phyloP scores from a whole-genome alignment of 2,329 filamentous ascomycete genomes.

The Emmonsiellopsis sp. region DNA sequence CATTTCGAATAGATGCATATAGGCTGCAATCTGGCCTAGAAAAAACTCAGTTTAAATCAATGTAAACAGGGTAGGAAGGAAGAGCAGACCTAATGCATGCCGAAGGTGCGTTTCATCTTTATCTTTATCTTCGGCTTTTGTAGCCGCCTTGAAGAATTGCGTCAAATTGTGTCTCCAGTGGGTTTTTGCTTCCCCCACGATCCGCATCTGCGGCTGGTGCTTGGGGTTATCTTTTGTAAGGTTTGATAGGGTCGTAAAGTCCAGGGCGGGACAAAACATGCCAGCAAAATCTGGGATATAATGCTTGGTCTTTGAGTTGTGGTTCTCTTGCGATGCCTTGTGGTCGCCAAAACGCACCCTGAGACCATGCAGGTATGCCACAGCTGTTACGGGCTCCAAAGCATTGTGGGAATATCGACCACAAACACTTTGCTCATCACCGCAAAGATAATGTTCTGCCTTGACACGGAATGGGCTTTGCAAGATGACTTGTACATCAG shows the following conservation, averaged over 20 bases:
- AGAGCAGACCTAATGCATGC: not conserved
- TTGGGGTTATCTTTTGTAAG: not conserved
- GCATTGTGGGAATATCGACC: not conserved
- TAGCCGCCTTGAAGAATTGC: not conserved
- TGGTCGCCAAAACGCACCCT: not conserved
- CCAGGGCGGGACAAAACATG: not conserved
- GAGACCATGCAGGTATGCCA: not conserved
- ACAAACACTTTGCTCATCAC: not conserved
- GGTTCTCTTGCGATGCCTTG: not conserved
- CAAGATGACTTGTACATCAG: not conserved
- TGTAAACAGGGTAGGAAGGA: not conserved
- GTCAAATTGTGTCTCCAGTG: constrained; percentile 7
- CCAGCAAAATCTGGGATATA: not conserved
- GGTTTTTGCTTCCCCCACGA: constrained; percentile 11
- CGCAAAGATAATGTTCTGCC: not conserved
- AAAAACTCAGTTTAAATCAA: not conserved
- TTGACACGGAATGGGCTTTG: not conserved
- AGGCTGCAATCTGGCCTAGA: constrained; percentile 9
- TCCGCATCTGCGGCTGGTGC: not conserved
- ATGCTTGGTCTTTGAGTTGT: not conserved
- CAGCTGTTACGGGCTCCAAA: not conserved
- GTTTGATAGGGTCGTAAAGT: not conserved
- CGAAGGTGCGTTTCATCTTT: not conserved
- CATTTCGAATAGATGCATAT: constrained; percentile 9
- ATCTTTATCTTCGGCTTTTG: not conserved